Percentiles rank a stretch among this genome's conserved stretches.
Evolutionary conservation across 2,329 filamentous ascomycete genomes (phyloP).

Genomic region (Cordyceps javanica): DNA sequence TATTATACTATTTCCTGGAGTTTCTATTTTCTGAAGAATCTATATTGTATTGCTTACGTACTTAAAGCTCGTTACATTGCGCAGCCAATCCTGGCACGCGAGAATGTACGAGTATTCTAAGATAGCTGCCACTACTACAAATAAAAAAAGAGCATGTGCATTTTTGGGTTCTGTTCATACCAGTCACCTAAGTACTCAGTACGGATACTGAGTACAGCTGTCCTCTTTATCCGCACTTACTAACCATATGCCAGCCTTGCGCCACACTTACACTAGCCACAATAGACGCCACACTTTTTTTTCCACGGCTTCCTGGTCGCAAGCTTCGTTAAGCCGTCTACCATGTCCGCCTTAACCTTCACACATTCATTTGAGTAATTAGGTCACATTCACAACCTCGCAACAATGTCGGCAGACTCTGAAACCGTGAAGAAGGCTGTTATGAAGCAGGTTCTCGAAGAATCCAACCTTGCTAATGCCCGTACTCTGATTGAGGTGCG

Average conservation of each 20-base stretch:
- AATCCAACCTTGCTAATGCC: slow-evolving; percentile 63
- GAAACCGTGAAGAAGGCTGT: slow-evolving; percentile 54
- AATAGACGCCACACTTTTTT: background rate
- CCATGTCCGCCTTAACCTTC: background rate
- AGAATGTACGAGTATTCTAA: too few relatives aligned
- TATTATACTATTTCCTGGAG: too few relatives aligned
- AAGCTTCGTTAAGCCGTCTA: background rate
- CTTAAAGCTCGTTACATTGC: too few relatives aligned
- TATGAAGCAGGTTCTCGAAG: slow-evolving; percentile 57
- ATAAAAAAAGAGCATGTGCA: too few relatives aligned
- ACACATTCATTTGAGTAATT: background rate
- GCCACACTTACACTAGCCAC: slow-evolving; percentile 2
- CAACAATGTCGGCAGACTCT: slow-evolving; percentile 47
- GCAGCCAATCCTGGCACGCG: too few relatives aligned
- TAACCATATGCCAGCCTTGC: background rate
- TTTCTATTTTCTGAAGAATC: too few relatives aligned
- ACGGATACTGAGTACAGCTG: too few relatives aligned
- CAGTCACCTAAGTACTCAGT: too few relatives aligned
- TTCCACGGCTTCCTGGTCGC: background rate
- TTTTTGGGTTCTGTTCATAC: too few relatives aligned
- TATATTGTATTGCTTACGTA: too few relatives aligned
- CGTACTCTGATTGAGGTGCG: slow-evolving; percentile 63
- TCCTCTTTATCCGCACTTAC: too few relatives aligned
- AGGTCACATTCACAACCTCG: background rate
- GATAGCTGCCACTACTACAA: too few relatives aligned